Evolutionary conservation across 2,329 filamentous ascomycete species (phyloP).

Genomic region (Cadophora gregata): DNA sequence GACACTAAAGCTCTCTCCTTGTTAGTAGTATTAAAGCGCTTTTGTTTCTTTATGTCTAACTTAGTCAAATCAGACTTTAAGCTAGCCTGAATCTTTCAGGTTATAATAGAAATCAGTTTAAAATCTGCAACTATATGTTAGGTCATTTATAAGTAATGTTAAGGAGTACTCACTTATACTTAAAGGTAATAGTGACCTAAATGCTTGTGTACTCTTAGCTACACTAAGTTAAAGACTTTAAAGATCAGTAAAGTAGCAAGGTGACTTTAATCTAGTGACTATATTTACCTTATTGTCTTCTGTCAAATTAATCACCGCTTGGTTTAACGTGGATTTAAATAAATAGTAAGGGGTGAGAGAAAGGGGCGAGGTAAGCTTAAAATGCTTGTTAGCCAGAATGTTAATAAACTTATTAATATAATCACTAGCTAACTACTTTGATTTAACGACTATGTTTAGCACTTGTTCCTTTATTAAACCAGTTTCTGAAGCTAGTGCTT

Average conservation of each 20-base stretch:
- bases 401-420: background rate
- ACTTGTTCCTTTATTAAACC: background rate
- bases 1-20: background rate
- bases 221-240: background rate
- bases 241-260: background rate
- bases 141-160: background rate
- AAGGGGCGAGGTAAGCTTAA: background rate
- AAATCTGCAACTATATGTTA: conserved; percentile 12
- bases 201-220: background rate
- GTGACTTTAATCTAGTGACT: background rate
- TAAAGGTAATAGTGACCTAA: background rate
- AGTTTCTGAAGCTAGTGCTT: background rate
- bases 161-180: background rate
- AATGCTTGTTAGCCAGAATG: background rate
- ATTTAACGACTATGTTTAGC: background rate
- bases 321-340: background rate
- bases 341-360: background rate
- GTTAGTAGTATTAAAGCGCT: background rate
- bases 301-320: conserved; percentile 18
- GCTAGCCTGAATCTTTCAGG: background rate
- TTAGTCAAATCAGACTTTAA: background rate
- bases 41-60: background rate
- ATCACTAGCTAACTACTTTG: background rate
- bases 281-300: conserved; percentile 6
- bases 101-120: background rate